Percentiles rank a stretch among this genome's conserved stretches.
phyloP scores from a whole-genome alignment of 179 eudicot genomes.

The Sideroxylon spinosum region DNA sequence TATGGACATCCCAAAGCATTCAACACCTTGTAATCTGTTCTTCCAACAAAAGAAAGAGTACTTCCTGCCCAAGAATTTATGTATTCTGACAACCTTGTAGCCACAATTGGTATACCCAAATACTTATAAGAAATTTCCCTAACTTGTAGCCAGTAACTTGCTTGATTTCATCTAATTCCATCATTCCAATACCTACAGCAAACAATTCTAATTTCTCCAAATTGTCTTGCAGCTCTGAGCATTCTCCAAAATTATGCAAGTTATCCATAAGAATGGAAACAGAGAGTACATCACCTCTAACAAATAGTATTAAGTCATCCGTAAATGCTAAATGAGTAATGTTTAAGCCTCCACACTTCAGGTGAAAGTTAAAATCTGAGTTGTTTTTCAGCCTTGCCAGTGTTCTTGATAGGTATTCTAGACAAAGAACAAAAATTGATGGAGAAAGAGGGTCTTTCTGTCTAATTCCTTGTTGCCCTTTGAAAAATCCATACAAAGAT shows the following conservation, averaged over 20 bases:
- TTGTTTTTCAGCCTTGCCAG: background rate
- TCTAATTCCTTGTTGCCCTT: background rate
- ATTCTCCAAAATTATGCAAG: background rate
- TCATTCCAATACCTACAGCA: background rate
- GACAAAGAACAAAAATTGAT: background rate
- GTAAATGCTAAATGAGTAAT: background rate
- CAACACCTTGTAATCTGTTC: too few relatives aligned
- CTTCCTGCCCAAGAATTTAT: too few relatives aligned
- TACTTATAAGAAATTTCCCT: background rate
- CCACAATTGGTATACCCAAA: background rate
- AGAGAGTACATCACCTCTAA: background rate
- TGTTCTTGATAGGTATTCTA: background rate
- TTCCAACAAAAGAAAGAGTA: too few relatives aligned
- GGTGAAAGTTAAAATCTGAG: background rate
- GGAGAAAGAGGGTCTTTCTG: background rate
- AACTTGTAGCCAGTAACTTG: background rate
- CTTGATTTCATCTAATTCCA: too few relatives aligned
- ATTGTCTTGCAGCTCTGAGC: background rate
- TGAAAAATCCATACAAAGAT: background rate
- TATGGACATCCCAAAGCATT: too few relatives aligned
- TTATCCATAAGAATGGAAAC: background rate
- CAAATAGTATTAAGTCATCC: background rate
- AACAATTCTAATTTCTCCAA: too few relatives aligned
- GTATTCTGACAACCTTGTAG: background rate
- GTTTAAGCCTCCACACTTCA: background rate